Percentiles rank a stretch among this genome's conserved stretches.
These are phyloP conservation scores for Wickerhamiella cacticola DNA, from an alignment of 805 yeast genomes.

Conservation along the genomic window DNA sequence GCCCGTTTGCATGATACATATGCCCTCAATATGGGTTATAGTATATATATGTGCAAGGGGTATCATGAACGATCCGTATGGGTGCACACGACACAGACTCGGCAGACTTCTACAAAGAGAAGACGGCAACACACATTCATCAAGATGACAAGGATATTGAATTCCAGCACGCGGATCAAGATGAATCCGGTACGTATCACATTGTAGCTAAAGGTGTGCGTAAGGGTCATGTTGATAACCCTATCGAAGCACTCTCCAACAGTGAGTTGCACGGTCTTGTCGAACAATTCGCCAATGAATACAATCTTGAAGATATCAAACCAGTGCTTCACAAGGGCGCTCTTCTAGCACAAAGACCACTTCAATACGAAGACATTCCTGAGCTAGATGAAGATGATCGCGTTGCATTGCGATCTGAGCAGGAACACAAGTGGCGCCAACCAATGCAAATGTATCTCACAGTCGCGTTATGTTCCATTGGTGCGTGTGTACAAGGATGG, in stretches of 20 bases:
- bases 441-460: constrained; percentile 34
- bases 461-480: constrained; percentile 49
- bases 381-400: constrained; percentile 28
- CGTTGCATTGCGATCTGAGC: constrained; percentile 32
- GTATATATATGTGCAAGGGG: no score
- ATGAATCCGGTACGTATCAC: neutral
- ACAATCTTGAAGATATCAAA: constrained; percentile 21
- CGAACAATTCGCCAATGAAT: constrained; percentile 18
- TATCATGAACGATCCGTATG: no score
- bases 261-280: constrained; percentile 23
- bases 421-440: constrained; percentile 37
- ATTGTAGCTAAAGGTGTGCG: constrained; percentile 7
- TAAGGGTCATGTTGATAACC: constrained; percentile 19
- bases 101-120: neutral
- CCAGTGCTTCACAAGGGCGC: constrained; percentile 35
- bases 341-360: constrained; percentile 37
- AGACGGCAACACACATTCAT: neutral
- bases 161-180: constrained; percentile 5
- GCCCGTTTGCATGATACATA: no score
- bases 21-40: no score
- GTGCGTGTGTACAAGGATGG: constrained; percentile 63
- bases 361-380: constrained; percentile 24
- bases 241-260: constrained; percentile 20
- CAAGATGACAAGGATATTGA: neutral
- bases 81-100: no score